Conservation (phyloP, 768 basidiomycete species). For the Podaxis sp. region DNA sequence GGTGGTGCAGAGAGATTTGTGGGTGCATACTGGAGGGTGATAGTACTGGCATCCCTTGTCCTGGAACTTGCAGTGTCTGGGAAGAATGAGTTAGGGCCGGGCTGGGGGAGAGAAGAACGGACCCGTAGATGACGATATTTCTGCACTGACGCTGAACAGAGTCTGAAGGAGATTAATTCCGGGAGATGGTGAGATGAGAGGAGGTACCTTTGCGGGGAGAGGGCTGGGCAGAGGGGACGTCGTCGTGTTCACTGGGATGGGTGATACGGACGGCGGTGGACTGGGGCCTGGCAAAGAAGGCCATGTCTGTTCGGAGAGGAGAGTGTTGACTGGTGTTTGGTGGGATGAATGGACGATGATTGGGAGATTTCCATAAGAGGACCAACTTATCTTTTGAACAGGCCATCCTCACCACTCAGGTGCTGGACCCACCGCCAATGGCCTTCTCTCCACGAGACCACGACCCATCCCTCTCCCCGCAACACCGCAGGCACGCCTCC, state of each 20-base stretch:
- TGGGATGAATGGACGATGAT: neutral
- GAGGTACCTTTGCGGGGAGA: slow-evolving; percentile 54
- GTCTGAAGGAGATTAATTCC: slow-evolving; percentile 39
- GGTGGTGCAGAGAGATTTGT: too few relatives aligned
- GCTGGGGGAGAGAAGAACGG: slow-evolving; percentile 37
- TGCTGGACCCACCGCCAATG: neutral
- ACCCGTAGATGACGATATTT: slow-evolving; percentile 93
- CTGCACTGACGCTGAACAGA: slow-evolving; percentile 79
- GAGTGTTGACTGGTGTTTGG: slow-evolving; percentile 2
- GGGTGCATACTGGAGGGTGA: slow-evolving; percentile 57
- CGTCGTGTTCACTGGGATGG: slow-evolving; percentile 48
- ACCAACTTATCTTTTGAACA: neutral
- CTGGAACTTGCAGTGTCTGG: slow-evolving; percentile 80
- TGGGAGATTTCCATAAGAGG: neutral
- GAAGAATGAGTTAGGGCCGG: slow-evolving; percentile 1
- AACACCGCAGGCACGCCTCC: slow-evolving; percentile 38
- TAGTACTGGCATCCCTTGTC: slow-evolving; percentile 84
- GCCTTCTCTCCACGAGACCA: slow-evolving; percentile 22
- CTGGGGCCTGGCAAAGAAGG: slow-evolving; percentile 68
- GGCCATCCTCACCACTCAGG: neutral
- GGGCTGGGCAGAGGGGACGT: slow-evolving; percentile 20
- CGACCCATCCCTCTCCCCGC: slow-evolving; percentile 30
- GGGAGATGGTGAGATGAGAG: neutral
- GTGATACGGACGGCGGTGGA: slow-evolving; percentile 73
- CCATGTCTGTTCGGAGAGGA: slow-evolving; percentile 40